phyloP scores from a whole-genome alignment of 2,329 filamentous ascomycete species.

The Aureobasidium lini region DNA sequence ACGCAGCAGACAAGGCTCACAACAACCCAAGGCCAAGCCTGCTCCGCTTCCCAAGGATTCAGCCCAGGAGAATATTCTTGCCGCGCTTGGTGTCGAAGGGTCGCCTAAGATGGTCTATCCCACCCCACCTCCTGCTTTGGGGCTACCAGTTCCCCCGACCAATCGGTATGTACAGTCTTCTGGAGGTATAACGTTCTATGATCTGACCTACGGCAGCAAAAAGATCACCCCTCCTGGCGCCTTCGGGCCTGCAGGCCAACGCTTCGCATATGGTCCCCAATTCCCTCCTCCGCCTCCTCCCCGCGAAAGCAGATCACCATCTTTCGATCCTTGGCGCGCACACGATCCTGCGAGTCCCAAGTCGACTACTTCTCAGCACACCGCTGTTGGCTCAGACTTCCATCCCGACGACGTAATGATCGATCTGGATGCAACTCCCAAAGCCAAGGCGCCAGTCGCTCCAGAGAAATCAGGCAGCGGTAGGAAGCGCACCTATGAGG shows the following conservation, averaged over 20 bases:
- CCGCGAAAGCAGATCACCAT: conserved; percentile 16
- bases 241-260: background rate
- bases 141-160: conserved; percentile 22
- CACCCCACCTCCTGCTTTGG: conserved; percentile 31
- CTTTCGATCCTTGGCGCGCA: conserved; percentile 16
- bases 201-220: background rate
- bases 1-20: conserved; percentile 10
- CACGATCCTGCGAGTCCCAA: conserved; percentile 13
- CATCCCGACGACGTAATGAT: conserved; percentile 15
- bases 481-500: conserved; percentile 20
- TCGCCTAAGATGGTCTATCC: conserved; percentile 30
- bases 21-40: conserved; percentile 15
- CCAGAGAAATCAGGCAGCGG: conserved; percentile 13
- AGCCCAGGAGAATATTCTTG: conserved; percentile 30
- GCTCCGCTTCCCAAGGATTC: conserved; percentile 19
- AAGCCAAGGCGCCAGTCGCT: conserved; percentile 12
- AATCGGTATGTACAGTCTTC: conserved; percentile 1
- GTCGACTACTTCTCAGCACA: conserved; percentile 20
- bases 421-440: conserved; percentile 16
- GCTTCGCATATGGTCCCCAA: conserved; percentile 13
- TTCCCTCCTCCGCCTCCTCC: conserved; percentile 18
- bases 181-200: background rate
- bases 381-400: conserved; percentile 20
- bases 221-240: background rate
- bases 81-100: conserved; percentile 30